phyloP scores from a whole-genome alignment of 2,329 filamentous ascomycete species.

The Thielaviopsis populi region DNA sequence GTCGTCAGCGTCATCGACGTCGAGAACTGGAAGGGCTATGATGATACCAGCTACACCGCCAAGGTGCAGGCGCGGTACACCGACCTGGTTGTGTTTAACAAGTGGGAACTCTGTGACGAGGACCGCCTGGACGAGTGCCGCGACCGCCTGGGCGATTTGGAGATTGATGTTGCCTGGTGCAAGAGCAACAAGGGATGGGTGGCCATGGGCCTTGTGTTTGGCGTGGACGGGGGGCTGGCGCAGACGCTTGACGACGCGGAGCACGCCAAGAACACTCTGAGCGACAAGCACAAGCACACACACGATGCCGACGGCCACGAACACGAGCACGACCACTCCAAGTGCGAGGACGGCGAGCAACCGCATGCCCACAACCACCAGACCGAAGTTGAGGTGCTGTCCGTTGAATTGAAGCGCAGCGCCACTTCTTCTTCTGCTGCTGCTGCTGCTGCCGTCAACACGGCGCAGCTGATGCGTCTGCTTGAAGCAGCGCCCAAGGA shows the following conservation, averaged over 20 bases:
- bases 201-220: constrained; percentile 64
- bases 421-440: constrained; percentile 18
- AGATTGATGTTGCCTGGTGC: constrained; percentile 66
- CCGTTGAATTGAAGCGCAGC: constrained; percentile 48
- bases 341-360: constrained; percentile 28
- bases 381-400: constrained; percentile 84
- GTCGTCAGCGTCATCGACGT: constrained; percentile 84
- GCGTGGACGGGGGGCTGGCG: constrained; percentile 70
- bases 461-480: constrained; percentile 49
- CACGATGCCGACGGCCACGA: constrained; percentile 22
- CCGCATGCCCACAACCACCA: constrained; percentile 44
- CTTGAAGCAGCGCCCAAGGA: constrained; percentile 70
- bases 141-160: constrained; percentile 65
- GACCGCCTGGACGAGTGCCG: constrained; percentile 60
- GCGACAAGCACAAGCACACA: constrained; percentile 22
- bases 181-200: constrained; percentile 75
- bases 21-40: constrained; percentile 89
- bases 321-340: constrained; percentile 23
- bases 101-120: constrained; percentile 70
- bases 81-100: constrained; percentile 82
- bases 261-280: constrained; percentile 19
- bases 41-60: constrained; percentile 79
- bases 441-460: constrained; percentile 35
- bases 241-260: constrained; percentile 33
- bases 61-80: constrained; percentile 80